Percentiles rank a stretch among this genome's conserved stretches.
phyloP scores from a whole-genome alignment of 768 basidiomycete genomes.

The Tricholoma matsutake region DNA sequence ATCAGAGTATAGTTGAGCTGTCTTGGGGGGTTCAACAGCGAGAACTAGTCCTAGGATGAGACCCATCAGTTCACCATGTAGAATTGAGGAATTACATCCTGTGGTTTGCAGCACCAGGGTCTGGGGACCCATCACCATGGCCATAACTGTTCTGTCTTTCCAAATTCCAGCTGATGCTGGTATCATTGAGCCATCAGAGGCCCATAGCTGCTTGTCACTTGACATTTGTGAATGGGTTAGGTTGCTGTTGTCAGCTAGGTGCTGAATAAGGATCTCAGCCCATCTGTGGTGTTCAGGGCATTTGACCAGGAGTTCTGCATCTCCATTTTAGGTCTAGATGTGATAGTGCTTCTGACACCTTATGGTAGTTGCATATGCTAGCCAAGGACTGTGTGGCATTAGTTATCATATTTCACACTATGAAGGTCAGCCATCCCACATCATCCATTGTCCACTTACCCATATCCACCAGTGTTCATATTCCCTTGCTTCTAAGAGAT shows the following conservation, averaged over 20 bases:
- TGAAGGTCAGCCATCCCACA: not conserved
- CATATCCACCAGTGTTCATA: not conserved
- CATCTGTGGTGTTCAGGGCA: not conserved
- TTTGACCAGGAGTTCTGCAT: not conserved
- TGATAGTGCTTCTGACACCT: not conserved
- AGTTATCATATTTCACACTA: not conserved
- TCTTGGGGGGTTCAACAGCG: not conserved
- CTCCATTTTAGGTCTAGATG: not conserved
- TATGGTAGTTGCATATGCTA: not conserved
- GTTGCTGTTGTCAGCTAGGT: not conserved
- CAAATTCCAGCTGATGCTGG: too few species aligned
- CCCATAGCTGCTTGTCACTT: not conserved
- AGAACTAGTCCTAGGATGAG: conserved; percentile 15
- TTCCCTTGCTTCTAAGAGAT: not conserved
- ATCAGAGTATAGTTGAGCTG: conserved; percentile 14
- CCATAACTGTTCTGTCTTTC: not conserved
- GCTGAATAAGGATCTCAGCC: not conserved
- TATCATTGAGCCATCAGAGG: not conserved
- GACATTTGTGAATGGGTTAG: not conserved
- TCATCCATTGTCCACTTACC: not conserved
- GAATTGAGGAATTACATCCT: not conserved
- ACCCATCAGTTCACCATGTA: too few species aligned
- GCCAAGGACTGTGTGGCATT: not conserved
- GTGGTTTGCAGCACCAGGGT: not conserved
- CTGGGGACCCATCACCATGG: not conserved